These are phyloP conservation scores for Chimonanthus salicifolius DNA, from an alignment of 164 flowering plant genomes.

Conservation along the genomic window DNA sequence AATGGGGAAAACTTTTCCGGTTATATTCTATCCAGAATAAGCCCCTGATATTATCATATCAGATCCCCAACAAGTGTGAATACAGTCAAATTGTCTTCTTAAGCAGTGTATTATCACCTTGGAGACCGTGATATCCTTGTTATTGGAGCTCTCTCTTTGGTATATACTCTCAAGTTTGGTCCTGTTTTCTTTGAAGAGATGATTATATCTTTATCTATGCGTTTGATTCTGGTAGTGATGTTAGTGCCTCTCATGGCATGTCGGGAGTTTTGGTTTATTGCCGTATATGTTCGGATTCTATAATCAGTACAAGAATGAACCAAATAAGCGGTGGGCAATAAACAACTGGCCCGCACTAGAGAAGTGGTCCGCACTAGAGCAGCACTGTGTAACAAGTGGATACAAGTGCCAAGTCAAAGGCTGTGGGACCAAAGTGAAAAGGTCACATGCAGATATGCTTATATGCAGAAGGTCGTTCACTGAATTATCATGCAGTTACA, in stretches of 20 bases:
- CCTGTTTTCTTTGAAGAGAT: not conserved
- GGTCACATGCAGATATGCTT: not conserved
- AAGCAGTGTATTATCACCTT: not conserved
- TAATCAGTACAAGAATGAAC: not conserved
- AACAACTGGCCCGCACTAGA: not conserved
- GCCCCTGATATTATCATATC: not conserved
- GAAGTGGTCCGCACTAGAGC: not conserved
- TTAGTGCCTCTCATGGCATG: not conserved
- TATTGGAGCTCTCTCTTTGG: not conserved
- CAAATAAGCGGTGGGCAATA: not conserved
- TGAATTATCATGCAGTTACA: not conserved
- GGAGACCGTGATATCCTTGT: too few species aligned
- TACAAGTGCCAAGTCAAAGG: not conserved
- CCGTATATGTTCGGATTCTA: not conserved
- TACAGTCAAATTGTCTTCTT: not conserved
- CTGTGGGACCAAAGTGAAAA: not conserved
- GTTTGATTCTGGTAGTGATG: not conserved
- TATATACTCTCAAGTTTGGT: not conserved
- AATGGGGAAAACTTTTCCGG: not conserved
- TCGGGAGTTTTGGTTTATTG: not conserved
- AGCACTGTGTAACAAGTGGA: not conserved
- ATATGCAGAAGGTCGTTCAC: not conserved
- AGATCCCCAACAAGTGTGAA: not conserved
- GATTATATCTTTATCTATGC: not conserved
- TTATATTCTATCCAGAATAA: not conserved